A percentile compares a stretch with the other conserved stretches of the same genome.
These are phyloP conservation scores for Gossypium bickii DNA, from an alignment of 345 rosid genomes.

Conservation along the genomic window DNA sequence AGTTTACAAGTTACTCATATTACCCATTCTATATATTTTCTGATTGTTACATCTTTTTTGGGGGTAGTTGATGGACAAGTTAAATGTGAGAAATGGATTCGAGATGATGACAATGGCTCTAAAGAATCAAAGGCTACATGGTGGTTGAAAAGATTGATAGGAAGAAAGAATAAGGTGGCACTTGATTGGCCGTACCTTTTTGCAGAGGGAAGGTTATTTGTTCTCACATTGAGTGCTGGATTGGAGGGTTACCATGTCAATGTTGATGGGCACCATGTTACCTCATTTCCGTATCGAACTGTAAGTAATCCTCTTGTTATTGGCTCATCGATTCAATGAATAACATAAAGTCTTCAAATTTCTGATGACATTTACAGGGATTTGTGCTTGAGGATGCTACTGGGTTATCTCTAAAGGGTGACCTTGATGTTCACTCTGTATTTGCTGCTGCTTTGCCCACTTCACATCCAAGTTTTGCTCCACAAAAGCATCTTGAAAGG, in stretches of 20 bases:
- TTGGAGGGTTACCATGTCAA: conserved; percentile 89
- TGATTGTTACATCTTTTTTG: conserved; percentile 10
- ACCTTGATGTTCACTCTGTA: conserved; percentile 70
- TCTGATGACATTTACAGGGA: conserved; percentile 51
- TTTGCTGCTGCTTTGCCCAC: conserved; percentile 83
- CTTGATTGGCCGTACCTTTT: conserved; percentile 90
- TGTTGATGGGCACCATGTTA: conserved; percentile 85
- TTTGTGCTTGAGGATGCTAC: conserved; percentile 97
- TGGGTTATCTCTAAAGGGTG: conserved; percentile 72
- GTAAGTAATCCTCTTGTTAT: conserved; percentile 41
- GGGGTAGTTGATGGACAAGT: conserved; percentile 72
- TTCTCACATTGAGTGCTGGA: conserved; percentile 83
- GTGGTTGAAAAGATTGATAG: conserved; percentile 86
- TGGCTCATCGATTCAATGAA: conserved; percentile 1
- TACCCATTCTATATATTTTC: conserved; percentile 1
- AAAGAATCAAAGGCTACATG: conserved; percentile 72
- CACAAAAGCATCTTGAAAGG: conserved; percentile 74
- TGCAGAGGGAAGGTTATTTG: conserved; percentile 71
- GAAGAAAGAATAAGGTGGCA: conserved; percentile 59
- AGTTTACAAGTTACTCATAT: neutral
- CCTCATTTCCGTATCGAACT: conserved; percentile 88
- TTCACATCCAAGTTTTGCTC: conserved; percentile 75
- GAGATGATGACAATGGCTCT: conserved; percentile 48
- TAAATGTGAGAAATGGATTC: conserved; percentile 92
- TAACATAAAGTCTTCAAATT: neutral